Base-by-base conservation (phyloP, 345 rosid genomes). In the Heritiera littoralis region DNA sequence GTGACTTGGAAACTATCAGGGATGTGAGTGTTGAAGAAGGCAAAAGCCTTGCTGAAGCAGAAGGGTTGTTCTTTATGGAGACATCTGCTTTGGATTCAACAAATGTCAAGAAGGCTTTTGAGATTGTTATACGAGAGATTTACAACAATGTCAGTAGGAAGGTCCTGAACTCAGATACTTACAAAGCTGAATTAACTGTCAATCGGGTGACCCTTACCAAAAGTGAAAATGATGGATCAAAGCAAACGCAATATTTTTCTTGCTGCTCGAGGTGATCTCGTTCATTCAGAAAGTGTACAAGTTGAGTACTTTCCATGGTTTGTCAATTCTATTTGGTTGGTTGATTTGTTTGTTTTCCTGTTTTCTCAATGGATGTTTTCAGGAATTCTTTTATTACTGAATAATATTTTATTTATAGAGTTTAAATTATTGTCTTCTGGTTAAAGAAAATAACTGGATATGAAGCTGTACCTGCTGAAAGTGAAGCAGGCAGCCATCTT, bases 41-140 rank as follows among this genome's bases (percentile, higher is more conserved):
- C 41, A 94, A 88, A 82, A 84, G 81, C 72, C 88, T 94, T 41
- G 97, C 97, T 0, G 96, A 92, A 87, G 84, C 89, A 58, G 90
- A 94, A 84, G 94, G 92, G 28, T 79, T 94, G 81, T 92, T 93
- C 85, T 94, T 94, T 86, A 92, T 94, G 97, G 97, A 94, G 82
- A 91, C 98, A 46, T 94, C 97, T 0, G 97, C 98, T 0, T 75
- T 94, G 38, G 93, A 92, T 43, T 86, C 97, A 1, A 91, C 98
- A 5, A 91, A 94, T 61, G 98, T 94, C 4, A 84, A 86, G 81
- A 85, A 85, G 41, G 95, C 98, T 65, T 94, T 94, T 5, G 95
- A 94, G 90, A 79, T 90, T 59, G 95, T 94, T 30, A 88, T 92
- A 79, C 89, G 84, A 0, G 94, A 91, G 66, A 94, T 94, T 49